Evolutionary conservation across 78 protist genomes (phyloP), one percentile per base, ranked within the genome.

Genomic region (Cavenderia fasciculata): DNA sequence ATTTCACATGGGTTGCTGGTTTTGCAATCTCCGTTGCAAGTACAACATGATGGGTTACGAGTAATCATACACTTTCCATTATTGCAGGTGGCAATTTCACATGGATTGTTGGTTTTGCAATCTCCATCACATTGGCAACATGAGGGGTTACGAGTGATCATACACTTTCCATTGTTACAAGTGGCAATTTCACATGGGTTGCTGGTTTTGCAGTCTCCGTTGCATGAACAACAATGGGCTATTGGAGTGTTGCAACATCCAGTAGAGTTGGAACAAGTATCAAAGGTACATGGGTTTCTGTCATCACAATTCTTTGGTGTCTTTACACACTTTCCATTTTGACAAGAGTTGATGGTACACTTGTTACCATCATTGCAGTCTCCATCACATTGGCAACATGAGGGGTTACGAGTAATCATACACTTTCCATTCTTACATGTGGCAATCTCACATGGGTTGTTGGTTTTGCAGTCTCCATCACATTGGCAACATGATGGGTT

Each of bases 281-380:
- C 93, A 10, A 71, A 6, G 27, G 93, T 87, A 38, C 74, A 73
- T 54, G 61, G 61, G 61, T 73, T 63, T 44, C 29, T n/a, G 33
- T 73, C 87, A 49, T 87, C 86, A 25, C 85, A 75, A 21, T 19
- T 36, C 59, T 61, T 46, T 56, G 89, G 76, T 7, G 76, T 66
- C 11, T 65, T 38, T 16, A 68, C 2, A 38, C 87, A 78, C n/a
- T 29, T 85, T 29, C n/a, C 4, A 11, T 61, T 47, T 29, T 68
- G 49, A n/a, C 78, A 72, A 59, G 36, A 25, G 59, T 72, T 59
- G 4, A 16, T 5, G 8, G 78, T 72, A 19, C 59, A 47, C 11
- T 3, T 21, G 78, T 72, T 72, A 4, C 46, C 46, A n/a, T 72
- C 78, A 56, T 72, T 59, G 12, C 78, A 72, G 59, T 18, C 43